A percentile compares a stretch with the other conserved stretches of the same genome.
Evolutionary conservation across 805 yeast genomes (phyloP).

Genomic region (Jamesozyma lodderae): DNA sequence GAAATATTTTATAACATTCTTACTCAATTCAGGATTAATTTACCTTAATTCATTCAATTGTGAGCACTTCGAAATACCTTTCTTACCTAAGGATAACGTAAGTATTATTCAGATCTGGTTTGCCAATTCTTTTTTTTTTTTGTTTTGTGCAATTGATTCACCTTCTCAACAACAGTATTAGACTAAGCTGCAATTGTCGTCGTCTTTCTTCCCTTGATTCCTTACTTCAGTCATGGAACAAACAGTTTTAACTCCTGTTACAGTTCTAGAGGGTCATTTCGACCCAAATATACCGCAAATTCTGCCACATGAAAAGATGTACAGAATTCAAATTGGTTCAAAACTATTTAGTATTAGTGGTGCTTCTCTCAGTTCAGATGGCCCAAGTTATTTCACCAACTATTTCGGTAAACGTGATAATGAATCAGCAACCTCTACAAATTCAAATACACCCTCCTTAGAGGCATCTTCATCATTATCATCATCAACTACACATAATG

Average conservation of each 20-base stretch:
- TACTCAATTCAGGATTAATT: too few relatives aligned
- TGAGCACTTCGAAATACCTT: too few relatives aligned
- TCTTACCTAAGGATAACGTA: too few relatives aligned
- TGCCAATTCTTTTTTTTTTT: too few relatives aligned
- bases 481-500: constrained; percentile 5
- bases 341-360: constrained; percentile 54
- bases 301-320: constrained; percentile 63
- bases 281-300: constrained; percentile 15
- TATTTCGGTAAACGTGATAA: constrained; percentile 37
- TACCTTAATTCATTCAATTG: too few relatives aligned
- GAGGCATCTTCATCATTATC: neutral
- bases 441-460: too few relatives aligned
- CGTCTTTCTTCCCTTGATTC: neutral
- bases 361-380: constrained; percentile 76
- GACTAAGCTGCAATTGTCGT: too few relatives aligned
- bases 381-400: constrained; percentile 79
- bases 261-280: constrained; percentile 9
- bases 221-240: neutral
- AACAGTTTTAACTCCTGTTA: constrained; percentile 1
- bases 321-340: constrained; percentile 61
- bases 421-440: neutral
- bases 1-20: too few relatives aligned
- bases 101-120: too few relatives aligned
- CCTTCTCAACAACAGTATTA: too few relatives aligned
- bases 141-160: too few relatives aligned